Conservation (phyloP, 306 rosid genomes). For the Astragalus glycyphyllos region DNA sequence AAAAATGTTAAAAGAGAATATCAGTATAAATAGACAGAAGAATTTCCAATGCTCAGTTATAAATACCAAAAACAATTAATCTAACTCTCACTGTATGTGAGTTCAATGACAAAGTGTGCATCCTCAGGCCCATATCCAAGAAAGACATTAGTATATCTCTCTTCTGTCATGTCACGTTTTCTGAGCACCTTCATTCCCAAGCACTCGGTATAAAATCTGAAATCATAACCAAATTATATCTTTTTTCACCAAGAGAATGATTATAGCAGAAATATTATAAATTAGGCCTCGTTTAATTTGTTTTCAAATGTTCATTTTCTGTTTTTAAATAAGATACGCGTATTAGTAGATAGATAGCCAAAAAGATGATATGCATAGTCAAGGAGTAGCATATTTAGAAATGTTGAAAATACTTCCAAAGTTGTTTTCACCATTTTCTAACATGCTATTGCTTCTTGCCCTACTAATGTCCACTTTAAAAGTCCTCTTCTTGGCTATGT, state of each 20-base stretch:
- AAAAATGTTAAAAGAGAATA: slow-evolving; percentile 42
- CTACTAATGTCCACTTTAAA: too few relatives aligned
- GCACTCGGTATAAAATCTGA: slow-evolving; percentile 86
- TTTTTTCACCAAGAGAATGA: slow-evolving; percentile 13
- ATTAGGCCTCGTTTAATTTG: too few relatives aligned
- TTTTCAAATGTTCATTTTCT: too few relatives aligned
- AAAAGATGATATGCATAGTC: too few relatives aligned
- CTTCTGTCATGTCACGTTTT: slow-evolving; percentile 82
- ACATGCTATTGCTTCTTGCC: too few relatives aligned
- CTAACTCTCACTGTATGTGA: slow-evolving; percentile 75
- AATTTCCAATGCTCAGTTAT: slow-evolving; percentile 24
- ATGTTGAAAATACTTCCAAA: too few relatives aligned
- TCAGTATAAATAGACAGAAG: slow-evolving; percentile 31
- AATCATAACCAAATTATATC: slow-evolving; percentile 42
- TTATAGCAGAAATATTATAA: not conserved
- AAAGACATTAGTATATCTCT: slow-evolving; percentile 81
- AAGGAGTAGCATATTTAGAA: too few relatives aligned
- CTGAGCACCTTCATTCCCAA: slow-evolving; percentile 88
- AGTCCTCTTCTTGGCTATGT: too few relatives aligned
- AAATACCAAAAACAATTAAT: slow-evolving; percentile 32
- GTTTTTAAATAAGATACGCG: too few relatives aligned
- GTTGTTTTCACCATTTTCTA: too few relatives aligned
- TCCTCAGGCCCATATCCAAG: slow-evolving; percentile 95
- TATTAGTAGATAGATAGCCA: too few relatives aligned
- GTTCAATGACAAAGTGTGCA: slow-evolving; percentile 83